Conservation (phyloP, 306 rosid species). For the Begonia masoniana region DNA sequence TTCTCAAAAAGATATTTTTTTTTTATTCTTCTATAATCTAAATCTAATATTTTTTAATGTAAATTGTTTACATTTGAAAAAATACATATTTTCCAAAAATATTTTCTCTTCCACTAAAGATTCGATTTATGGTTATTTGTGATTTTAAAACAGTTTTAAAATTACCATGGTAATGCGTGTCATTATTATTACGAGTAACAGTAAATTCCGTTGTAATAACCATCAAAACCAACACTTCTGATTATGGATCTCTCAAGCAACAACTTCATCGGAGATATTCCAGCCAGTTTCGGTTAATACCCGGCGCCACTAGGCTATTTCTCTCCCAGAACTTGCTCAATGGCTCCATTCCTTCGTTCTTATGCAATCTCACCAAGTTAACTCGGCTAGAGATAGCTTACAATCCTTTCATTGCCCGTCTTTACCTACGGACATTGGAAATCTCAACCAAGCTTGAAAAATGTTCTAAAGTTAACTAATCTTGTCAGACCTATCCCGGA, state of each 20-base stretch:
- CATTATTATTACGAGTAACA: no score
- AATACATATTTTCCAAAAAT: no score
- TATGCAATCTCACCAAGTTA: conserved; percentile 55
- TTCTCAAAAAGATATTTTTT: no score
- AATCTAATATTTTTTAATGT: no score
- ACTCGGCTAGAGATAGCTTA: conserved; percentile 25
- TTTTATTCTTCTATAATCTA: no score
- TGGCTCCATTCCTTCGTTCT: conserved; percentile 44
- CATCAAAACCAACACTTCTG: no score
- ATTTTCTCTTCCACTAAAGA: no score
- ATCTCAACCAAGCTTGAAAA: conserved; percentile 28
- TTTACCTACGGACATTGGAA: conserved; percentile 60
- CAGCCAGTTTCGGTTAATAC: conserved; percentile 35
- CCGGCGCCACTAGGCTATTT: conserved; percentile 19
- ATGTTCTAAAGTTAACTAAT: conserved; percentile 15
- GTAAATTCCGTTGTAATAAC: no score
- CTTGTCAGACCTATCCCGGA: conserved; percentile 47
- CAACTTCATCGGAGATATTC: conserved; percentile 61
- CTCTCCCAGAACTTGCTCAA: conserved; percentile 33
- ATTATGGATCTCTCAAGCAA: conserved; percentile 36
- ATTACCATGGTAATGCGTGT: no score
- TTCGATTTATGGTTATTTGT: no score
- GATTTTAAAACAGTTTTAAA: no score
- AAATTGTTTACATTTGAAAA: no score
- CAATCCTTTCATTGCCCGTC: conserved; percentile 24